These are phyloP conservation scores for Solanum rostratum DNA, from an alignment of 257 asterid species.

Conservation along the genomic window DNA sequence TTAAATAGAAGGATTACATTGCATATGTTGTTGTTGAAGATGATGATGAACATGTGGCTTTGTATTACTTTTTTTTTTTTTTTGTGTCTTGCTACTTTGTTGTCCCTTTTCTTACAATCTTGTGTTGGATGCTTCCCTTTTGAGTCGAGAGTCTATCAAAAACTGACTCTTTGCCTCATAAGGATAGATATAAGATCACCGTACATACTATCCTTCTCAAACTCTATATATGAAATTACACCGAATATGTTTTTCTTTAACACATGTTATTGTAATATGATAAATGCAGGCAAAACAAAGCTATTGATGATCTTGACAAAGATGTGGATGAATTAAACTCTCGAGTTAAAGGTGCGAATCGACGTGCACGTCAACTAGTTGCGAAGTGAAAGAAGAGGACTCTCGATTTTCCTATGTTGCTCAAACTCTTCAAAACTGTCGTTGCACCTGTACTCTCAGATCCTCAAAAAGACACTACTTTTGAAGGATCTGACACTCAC, in stretches of 20 bases:
- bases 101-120: no score
- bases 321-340: constrained; percentile 74
- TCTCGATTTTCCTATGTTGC: neutral
- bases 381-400: constrained; percentile 27
- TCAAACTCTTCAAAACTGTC: neutral
- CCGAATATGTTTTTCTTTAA: neutral
- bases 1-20: neutral
- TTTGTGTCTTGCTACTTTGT: no score
- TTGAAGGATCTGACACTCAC: neutral
- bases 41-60: neutral
- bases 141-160: no score
- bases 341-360: constrained; percentile 80
- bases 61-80: no score
- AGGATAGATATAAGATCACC: no score
- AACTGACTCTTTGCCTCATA: no score
- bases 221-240: neutral
- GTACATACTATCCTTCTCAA: no score
- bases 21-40: no score
- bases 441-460: neutral
- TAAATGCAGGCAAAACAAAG: constrained; percentile 67
- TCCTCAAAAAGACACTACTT: neutral
- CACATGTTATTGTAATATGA: neutral
- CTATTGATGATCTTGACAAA: constrained; percentile 59
- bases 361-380: constrained; percentile 50
- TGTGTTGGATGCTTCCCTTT: no score